phyloP scores from a whole-genome alignment of 2,329 filamentous ascomycete species.

The Achaetomium macrosporum region DNA sequence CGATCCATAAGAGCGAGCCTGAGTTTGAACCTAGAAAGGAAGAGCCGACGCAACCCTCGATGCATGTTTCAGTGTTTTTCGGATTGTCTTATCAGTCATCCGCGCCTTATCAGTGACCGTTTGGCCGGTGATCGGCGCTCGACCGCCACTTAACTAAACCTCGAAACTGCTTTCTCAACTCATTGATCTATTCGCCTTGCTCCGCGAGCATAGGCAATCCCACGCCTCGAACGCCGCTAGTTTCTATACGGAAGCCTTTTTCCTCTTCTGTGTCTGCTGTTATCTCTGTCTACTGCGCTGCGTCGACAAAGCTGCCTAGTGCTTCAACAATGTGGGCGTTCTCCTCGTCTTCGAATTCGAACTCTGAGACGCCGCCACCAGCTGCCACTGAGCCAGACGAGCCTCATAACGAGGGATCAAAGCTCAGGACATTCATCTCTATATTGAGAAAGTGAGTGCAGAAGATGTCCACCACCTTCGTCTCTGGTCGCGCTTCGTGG shows the following conservation, averaged over 20 bases:
- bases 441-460: conserved; percentile 76
- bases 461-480: too few relatives aligned
- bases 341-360: conserved; percentile 10
- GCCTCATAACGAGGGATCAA: conserved; percentile 69
- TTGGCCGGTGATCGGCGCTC: conserved; percentile 9
- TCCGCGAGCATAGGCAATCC: neutral
- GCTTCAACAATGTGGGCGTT: conserved; percentile 17
- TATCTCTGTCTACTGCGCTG: neutral
- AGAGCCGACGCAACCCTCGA: too few relatives aligned
- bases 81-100: neutral
- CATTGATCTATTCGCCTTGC: neutral
- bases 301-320: neutral
- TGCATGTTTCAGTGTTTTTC: neutral
- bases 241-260: too few relatives aligned
- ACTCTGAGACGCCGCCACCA: conserved; percentile 17
- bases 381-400: conserved; percentile 36
- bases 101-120: neutral
- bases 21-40: too few relatives aligned
- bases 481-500: neutral
- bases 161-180: neutral
- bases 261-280: neutral
- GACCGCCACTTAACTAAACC: neutral
- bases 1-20: too few relatives aligned
- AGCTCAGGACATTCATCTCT: conserved; percentile 80
- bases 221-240: too few relatives aligned